Conservation (phyloP, 2,329 filamentous ascomycete genomes). For the Ramichloridium luteum region DNA sequence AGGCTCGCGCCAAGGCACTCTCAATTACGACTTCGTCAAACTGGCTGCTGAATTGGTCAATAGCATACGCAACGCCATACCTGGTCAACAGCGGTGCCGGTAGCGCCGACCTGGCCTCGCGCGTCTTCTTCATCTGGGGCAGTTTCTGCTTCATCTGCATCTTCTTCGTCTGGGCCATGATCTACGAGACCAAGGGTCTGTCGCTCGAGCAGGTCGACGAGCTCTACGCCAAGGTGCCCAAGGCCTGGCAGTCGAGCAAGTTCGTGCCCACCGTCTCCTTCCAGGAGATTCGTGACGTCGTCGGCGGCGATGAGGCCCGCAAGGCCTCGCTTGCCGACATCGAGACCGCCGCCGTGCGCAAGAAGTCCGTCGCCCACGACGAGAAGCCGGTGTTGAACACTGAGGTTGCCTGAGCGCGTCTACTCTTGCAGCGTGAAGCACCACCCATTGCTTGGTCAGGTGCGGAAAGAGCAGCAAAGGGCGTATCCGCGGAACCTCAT, state of each 20-base stretch:
- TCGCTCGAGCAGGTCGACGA: conserved; percentile 74
- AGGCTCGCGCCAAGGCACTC: conserved; percentile 25
- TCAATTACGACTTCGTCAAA: conserved; percentile 31
- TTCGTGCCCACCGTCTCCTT: conserved; percentile 40
- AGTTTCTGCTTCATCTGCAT: conserved; percentile 43
- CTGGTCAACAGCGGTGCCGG: conserved; percentile 57
- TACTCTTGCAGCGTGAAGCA: too few relatives aligned
- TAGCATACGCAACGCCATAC: conserved; percentile 59
- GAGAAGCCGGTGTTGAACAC: too few relatives aligned
- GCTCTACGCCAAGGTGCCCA: conserved; percentile 53
- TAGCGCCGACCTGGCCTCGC: conserved; percentile 51
- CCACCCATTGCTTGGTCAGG: too few relatives aligned
- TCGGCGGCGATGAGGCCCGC: conserved; percentile 13
- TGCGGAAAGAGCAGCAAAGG: too few relatives aligned
- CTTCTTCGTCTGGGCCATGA: conserved; percentile 29
- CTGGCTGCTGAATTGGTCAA: conserved; percentile 57
- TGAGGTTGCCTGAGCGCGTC: too few relatives aligned
- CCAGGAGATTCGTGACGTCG: conserved; percentile 33
- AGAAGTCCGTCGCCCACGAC: conserved; percentile 24
- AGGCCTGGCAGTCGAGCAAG: conserved; percentile 43
- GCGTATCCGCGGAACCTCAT: too few relatives aligned
- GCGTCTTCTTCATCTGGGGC: conserved; percentile 50
- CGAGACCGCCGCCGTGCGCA: conserved; percentile 22
- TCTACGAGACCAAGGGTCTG: conserved; percentile 82
- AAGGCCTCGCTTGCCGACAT: conserved; percentile 22